Percentiles rank a stretch among this genome's conserved stretches.
These are phyloP conservation scores for Aspergillus funiculosus DNA, from an alignment of 495 filamentous ascomycete genomes.

Conservation along the genomic window DNA sequence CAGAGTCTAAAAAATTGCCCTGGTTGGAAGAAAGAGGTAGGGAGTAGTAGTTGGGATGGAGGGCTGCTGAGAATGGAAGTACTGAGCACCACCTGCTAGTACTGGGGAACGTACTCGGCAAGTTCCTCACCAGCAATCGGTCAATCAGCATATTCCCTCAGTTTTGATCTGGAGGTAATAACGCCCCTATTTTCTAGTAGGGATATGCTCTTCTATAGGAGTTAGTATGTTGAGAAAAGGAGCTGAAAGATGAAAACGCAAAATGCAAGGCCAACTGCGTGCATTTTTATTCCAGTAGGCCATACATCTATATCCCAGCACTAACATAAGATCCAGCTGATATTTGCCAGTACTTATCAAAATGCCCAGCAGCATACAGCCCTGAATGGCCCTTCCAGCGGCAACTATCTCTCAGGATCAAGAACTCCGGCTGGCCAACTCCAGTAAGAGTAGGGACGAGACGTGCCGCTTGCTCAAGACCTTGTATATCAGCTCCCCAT, in stretches of 20 bases:
- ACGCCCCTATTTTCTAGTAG: too few species aligned
- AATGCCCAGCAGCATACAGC: conserved; percentile 49
- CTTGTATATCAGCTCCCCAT: conserved; percentile 46
- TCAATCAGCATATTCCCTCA: too few species aligned
- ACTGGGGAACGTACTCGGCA: too few species aligned
- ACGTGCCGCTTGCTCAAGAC: conserved; percentile 48
- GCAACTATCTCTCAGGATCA: conserved; percentile 40
- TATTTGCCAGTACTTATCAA: conserved; percentile 50
- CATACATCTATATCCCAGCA: background rate
- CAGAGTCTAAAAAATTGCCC: too few species aligned
- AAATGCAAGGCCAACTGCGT: background rate
- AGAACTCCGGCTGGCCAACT: conserved; percentile 53
- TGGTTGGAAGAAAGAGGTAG: too few species aligned
- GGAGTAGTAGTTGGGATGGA: background rate
- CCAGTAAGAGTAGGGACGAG: conserved; percentile 54
- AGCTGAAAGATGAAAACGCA: background rate
- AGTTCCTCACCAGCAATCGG: too few species aligned
- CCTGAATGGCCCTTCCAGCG: conserved; percentile 50
- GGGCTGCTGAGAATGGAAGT: conserved; percentile 4
- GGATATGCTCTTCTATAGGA: too few species aligned
- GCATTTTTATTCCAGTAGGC: background rate
- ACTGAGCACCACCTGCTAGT: background rate
- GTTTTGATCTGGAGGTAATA: too few species aligned
- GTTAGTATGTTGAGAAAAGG: too few species aligned
- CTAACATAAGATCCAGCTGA: conserved; percentile 24